Evolutionary conservation across 805 yeast species (phyloP), one percentile per base, ranked within the genome.

Genomic region (Millerozyma acaciae): DNA sequence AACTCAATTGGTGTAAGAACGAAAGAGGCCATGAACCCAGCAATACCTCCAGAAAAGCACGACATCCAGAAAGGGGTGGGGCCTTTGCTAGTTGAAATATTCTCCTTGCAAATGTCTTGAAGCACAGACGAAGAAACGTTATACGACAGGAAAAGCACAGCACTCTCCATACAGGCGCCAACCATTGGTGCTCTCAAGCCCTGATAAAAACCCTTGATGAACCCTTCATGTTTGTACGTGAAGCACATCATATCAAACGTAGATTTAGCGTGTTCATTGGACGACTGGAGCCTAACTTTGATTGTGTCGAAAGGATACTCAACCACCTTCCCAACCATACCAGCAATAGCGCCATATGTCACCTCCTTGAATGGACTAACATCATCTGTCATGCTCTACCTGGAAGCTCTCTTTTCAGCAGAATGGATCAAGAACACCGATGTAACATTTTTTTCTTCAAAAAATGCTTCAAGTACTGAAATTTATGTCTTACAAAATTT

Each of bases 241-340:
- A 75, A 63, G 26, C 46, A 49, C 26, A 89, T 75, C 53, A 93
- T 82, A 40, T 79, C 80, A 39, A 70, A 39, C 0, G 96, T 81
- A 1, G 85, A 78, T 47, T 73, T 80, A 8, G 75, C 58, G 14
- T 25, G 71, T 6, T 47, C 39, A 4, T 61, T 53, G 19, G 77
- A 63, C 6, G 88, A 81, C 50, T 85, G 93, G 1, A 90, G 66
- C 37, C 96, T 69, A 3, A 89, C 97, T 57, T 89, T 89, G 28
- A 88, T 73, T 0, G 97, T 90, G 50, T 89, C 97, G 45, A 89
- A 87, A 0, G 97, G 97, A 48, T 80, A 89, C 56, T 89, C 97
- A 9, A 89, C 74, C 19, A 83, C 47, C 53, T 89, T 90, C 2
- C 95, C 96, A 4, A 78, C 57, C 35, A 86, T 81, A 10, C 97